Evolutionary conservation across 805 yeast genomes (phyloP).

Genomic region (Candida endomychidarum): DNA sequence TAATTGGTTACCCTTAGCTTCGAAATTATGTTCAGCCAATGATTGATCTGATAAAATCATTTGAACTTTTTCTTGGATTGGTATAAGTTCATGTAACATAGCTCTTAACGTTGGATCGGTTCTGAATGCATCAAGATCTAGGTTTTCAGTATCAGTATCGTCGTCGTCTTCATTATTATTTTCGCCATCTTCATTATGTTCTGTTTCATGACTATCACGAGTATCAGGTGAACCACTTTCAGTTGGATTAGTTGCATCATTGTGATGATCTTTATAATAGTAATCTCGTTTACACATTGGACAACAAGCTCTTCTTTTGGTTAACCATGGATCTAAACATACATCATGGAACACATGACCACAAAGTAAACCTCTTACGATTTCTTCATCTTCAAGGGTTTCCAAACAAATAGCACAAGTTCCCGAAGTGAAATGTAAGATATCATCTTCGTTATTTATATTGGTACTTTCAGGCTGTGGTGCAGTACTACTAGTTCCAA

Average conservation of each 20-base stretch:
- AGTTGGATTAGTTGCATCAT: not conserved
- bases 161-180: conserved; percentile 5
- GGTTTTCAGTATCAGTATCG: conserved; percentile 17
- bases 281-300: conserved; percentile 80
- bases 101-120: conserved; percentile 37
- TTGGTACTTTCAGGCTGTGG: not conserved
- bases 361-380: conserved; percentile 72
- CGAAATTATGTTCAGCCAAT: conserved; percentile 38
- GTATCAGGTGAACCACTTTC: not conserved
- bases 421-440: conserved; percentile 59
- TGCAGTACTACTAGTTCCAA: not conserved
- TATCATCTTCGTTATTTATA: conserved; percentile 7
- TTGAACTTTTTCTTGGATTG: conserved; percentile 42
- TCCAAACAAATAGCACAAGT: conserved; percentile 80
- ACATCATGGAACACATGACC: conserved; percentile 81
- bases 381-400: conserved; percentile 56
- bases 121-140: conserved; percentile 35
- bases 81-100: conserved; percentile 39
- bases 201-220: not conserved
- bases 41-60: conserved; percentile 39
- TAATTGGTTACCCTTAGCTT: conserved; percentile 41
- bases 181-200: not conserved
- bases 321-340: conserved; percentile 82
- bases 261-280: conserved; percentile 36
- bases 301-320: conserved; percentile 72